Evolutionary conservation across 2,329 filamentous ascomycete genomes (phyloP), one percentile per base, ranked within the genome.

Genomic region (Calonectria pseudoturangicola): DNA sequence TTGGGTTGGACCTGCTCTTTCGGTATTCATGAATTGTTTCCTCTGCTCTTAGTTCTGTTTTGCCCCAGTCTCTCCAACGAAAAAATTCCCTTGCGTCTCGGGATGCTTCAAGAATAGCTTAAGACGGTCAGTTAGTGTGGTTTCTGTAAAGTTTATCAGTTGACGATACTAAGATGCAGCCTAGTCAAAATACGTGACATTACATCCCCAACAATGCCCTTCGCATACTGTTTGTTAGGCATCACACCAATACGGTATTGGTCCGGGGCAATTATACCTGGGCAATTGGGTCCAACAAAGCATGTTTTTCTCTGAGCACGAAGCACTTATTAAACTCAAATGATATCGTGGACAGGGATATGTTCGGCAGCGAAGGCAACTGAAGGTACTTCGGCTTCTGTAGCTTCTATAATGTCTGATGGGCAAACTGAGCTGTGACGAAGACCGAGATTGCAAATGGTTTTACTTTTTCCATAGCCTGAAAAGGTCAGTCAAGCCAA

Each of bases 321-420:
- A 7, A 96, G 87, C 65, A 95, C 92, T 27, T 92, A 91, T 65
- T 94, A 92, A 66, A 89, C 84, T 84, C 93, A 89, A 75, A 96
- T 87, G 81, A 96, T 92, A 79, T 96, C 93, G 81, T 95, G 93
- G 21, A 95, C 85, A 0, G 94, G 94, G 39, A 96, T 92, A 81
- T 95, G 93, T 81, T 96, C 94, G 7, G 94, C 93, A 8, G 96
- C 94, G 7, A 93, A 93, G 7, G 95, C 93, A 25, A 96, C 91
- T 1, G 96, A 87, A 0, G 93, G 93, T 0, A 96, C 92, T 79
- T 96, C 93, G 0, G 93, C 93, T 80, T 94, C 93, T 70, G 96
- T 92, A 1, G 93, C 91, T 78, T 95, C 93, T 78, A 93, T 91
- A 74, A 95, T 94, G 0, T 93, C 93, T 62, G 86, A 84, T 2